A percentile compares a stretch with the other conserved stretches of the same genome.
These are phyloP conservation scores for Annulohypoxylon stygium DNA, from an alignment of 495 filamentous ascomycete species.

Conservation along the genomic window DNA sequence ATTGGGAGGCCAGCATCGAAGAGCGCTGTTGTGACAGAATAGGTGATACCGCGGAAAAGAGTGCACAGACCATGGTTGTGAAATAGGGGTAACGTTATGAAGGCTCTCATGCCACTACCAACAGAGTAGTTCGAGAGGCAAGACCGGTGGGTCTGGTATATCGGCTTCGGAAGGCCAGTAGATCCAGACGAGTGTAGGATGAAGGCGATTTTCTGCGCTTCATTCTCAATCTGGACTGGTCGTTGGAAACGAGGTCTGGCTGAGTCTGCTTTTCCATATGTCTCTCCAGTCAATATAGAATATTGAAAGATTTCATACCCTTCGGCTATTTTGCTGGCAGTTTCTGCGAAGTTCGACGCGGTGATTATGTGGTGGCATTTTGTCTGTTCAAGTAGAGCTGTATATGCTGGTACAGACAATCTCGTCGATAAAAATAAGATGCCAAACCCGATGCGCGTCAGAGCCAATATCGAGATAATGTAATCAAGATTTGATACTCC, in stretches of 20 bases:
- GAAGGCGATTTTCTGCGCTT: slow-evolving; percentile 46
- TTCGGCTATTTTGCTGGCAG: slow-evolving; percentile 44
- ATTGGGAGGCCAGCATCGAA: slow-evolving; percentile 62
- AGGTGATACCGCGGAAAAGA: slow-evolving; percentile 58
- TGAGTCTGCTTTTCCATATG: slow-evolving; percentile 33
- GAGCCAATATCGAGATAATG: slow-evolving; percentile 58
- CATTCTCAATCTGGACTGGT: slow-evolving; percentile 35
- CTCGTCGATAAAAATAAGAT: slow-evolving; percentile 63
- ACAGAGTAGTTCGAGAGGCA: slow-evolving; percentile 49
- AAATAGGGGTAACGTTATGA: slow-evolving; percentile 49
- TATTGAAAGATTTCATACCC: slow-evolving; percentile 27
- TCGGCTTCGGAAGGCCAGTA: slow-evolving; percentile 69
- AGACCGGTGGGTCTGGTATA: slow-evolving; percentile 48
- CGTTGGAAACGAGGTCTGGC: slow-evolving; percentile 24
- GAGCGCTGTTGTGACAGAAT: slow-evolving; percentile 57
- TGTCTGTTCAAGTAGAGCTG: slow-evolving; percentile 57
- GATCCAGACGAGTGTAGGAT: slow-evolving; percentile 66
- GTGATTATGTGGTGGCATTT: slow-evolving; percentile 53
- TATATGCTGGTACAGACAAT: slow-evolving; percentile 59
- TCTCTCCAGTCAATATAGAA: slow-evolving; percentile 26
- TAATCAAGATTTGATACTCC: slow-evolving; percentile 61
- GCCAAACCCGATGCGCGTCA: slow-evolving; percentile 61
- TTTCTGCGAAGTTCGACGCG: slow-evolving; percentile 45
- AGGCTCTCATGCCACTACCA: slow-evolving; percentile 42
- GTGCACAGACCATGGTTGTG: slow-evolving; percentile 63